Evolutionary conservation across 345 rosid species (phyloP), one percentile per base, ranked within the genome.

Genomic region (Euphorbia pulcherrima): DNA sequence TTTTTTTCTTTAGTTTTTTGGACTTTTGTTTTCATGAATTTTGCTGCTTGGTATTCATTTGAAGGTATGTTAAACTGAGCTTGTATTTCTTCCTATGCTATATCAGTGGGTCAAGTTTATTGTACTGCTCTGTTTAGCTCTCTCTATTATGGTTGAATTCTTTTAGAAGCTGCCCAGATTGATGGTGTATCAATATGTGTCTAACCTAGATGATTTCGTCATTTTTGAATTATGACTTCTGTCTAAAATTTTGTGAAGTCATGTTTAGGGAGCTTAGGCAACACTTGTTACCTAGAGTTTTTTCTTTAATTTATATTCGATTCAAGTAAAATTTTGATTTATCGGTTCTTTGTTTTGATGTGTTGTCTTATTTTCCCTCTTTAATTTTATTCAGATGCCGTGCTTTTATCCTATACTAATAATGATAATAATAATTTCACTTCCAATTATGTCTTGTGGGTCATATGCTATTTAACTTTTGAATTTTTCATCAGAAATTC

Each of bases 21-120:
- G 57, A 53, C 29, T 55, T 28, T 66, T 5, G 6, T 50, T 50
- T 50, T 30, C 65, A 63, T 72, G 57, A 60, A 29, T 46, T 39
- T 68, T 14, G 41, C 56, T 24, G 12, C 62, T 58, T 18, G 2
- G 39, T 23, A 59, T 33, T 29, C 39, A 26, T 24, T 29, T 29
- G 40, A 58, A 58, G 18, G 62, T 58, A 30, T 24, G 63, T 30
- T 23, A 5, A 59, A 30, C 26, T 29, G 37, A 33, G 16, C 52
- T 52, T 13, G 62, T 39, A 9, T 39, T 39, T 41, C 53, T 54
- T 8, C 40, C 52, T 51, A 8, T 14, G 26, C 24, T 59, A 18
- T 13, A 59, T 59, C 13, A 20, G n/a, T 33, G 13, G 63, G n/a
- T 59, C 30, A 30, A 40, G 63, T 8, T 59, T 17, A n/a, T 18